These are phyloP conservation scores for Avena sativa DNA, from an alignment of 176 grass and related monocot species.

Conservation along the genomic window DNA sequence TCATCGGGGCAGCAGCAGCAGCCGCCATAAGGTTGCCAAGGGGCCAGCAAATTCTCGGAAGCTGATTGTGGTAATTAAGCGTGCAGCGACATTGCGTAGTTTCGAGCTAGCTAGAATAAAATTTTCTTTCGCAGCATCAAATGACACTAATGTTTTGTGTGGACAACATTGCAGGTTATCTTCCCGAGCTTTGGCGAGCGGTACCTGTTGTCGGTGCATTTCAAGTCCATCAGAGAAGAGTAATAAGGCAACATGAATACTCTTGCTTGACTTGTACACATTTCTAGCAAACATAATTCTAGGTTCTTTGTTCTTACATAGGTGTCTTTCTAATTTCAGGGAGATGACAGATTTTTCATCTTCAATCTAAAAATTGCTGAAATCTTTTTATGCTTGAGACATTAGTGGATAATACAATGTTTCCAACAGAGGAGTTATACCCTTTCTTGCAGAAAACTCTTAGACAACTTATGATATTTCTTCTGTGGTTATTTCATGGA, in stretches of 20 bases:
- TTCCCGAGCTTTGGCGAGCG: too few species aligned
- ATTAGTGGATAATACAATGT: slow-evolving; percentile 49
- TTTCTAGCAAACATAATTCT: background rate
- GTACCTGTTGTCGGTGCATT: slow-evolving; percentile 23
- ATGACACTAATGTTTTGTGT: too few species aligned
- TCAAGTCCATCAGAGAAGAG: slow-evolving; percentile 83
- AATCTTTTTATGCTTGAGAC: slow-evolving; percentile 62
- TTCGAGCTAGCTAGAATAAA: too few species aligned
- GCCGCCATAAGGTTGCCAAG: too few species aligned
- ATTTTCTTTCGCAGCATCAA: too few species aligned
- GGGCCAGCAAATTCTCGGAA: too few species aligned
- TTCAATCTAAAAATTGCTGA: slow-evolving; percentile 77
- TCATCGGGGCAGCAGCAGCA: too few species aligned
- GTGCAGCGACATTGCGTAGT: too few species aligned
- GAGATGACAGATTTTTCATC: slow-evolving; percentile 66
- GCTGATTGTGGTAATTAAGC: too few species aligned
- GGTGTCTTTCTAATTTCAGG: slow-evolving; percentile 55
- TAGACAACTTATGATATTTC: background rate
- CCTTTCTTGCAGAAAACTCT: background rate
- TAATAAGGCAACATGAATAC: background rate
- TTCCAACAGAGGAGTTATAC: slow-evolving; percentile 62
- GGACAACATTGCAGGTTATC: too few species aligned
- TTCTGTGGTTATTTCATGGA: slow-evolving; percentile 2
- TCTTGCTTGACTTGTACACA: too few species aligned
- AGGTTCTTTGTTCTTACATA: background rate